Evolutionary conservation across 2,329 filamentous ascomycete species (phyloP).

Genomic region (Phyllosticta ampelicida): DNA sequence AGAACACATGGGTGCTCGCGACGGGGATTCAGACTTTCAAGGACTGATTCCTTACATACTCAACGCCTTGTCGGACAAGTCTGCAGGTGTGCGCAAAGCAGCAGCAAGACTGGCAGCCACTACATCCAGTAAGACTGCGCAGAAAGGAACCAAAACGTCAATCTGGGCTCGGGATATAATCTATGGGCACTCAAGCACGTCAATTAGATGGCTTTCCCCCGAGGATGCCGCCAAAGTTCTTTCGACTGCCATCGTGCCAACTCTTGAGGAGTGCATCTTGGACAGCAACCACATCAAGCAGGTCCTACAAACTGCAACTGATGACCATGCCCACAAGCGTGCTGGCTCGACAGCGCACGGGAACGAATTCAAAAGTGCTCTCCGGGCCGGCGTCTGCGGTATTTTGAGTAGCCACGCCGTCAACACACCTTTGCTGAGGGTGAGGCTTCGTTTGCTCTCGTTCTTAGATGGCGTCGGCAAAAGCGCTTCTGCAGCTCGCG

Average conservation of each 20-base stretch:
- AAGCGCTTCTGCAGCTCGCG: conserved; percentile 60
- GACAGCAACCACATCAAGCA: conserved; percentile 61
- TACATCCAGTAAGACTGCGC: conserved; percentile 12
- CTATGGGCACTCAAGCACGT: conserved; percentile 47
- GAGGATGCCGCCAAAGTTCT: conserved; percentile 53
- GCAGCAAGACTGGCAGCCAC: conserved; percentile 53
- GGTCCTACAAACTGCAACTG: conserved; percentile 50
- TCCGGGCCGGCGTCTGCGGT: conserved; percentile 54
- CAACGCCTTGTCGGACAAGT: conserved; percentile 61
- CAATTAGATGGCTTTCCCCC: conserved; percentile 46
- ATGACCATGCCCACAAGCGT: conserved; percentile 34
- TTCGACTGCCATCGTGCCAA: conserved; percentile 57
- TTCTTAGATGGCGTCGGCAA: conserved; percentile 63
- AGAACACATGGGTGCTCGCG: conserved; percentile 18
- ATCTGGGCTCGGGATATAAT: conserved; percentile 32
- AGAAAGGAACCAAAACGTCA: conserved; percentile 28
- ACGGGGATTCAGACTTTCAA: conserved; percentile 56
- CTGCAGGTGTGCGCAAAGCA: conserved; percentile 63
- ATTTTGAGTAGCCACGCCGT: conserved; percentile 66
- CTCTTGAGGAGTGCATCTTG: conserved; percentile 75
- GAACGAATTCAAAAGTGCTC: conserved; percentile 49
- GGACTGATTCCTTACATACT: conserved; percentile 73
- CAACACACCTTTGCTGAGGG: conserved; percentile 53
- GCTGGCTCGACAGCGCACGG: conserved; percentile 13
- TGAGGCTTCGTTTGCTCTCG: conserved; percentile 62